Evolutionary conservation across 2,329 filamentous ascomycete genomes (phyloP).

Genomic region (Camptophora hylomeconis): DNA sequence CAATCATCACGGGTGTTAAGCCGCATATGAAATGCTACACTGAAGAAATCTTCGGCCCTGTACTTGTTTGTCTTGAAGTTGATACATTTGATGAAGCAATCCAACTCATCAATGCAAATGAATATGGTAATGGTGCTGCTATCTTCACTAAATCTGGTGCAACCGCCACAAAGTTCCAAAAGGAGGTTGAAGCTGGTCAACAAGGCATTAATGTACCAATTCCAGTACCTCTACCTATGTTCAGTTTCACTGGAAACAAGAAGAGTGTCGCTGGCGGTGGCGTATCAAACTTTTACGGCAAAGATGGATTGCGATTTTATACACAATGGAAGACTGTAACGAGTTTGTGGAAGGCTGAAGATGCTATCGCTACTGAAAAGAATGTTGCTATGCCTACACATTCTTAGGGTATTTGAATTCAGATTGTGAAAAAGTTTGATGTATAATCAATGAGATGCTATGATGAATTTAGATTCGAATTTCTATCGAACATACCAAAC

Average conservation of each 20-base stretch:
- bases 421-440: no score
- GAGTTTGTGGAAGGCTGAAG: constrained; percentile 72
- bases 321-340: constrained; percentile 98
- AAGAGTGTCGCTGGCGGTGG: constrained; percentile 85
- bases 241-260: constrained; percentile 61
- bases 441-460: no score
- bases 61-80: constrained; percentile 49
- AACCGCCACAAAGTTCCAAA: constrained; percentile 49
- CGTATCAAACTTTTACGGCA: constrained; percentile 88
- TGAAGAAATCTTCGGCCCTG: constrained; percentile 55
- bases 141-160: constrained; percentile 51
- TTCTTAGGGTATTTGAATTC: constrained; percentile 10
- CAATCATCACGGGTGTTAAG: constrained; percentile 52
- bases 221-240: constrained; percentile 49
- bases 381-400: constrained; percentile 78
- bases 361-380: constrained; percentile 74
- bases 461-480: no score
- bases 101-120: constrained; percentile 50
- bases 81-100: constrained; percentile 50
- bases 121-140: constrained; percentile 51
- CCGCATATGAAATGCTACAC: constrained; percentile 54
- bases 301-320: constrained; percentile 85
- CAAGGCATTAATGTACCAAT: constrained; percentile 56
- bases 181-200: constrained; percentile 53
- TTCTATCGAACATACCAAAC: no score